Evolutionary conservation across 768 basidiomycete species (phyloP).

Genomic region (Kwoniella europaea): DNA sequence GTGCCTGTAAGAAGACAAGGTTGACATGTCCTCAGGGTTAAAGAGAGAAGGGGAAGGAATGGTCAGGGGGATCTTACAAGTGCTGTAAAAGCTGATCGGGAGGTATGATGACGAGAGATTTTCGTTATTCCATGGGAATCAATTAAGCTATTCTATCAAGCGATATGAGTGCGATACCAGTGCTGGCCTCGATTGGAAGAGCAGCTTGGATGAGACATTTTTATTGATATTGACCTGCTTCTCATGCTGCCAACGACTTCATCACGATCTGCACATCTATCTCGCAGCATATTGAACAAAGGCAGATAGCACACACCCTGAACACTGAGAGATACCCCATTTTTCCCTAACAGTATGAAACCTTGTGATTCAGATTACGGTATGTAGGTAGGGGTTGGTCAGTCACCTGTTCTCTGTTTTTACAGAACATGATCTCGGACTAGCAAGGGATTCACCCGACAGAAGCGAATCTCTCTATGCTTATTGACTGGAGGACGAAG

Average conservation of each 20-base stretch:
- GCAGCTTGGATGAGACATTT: too few species aligned
- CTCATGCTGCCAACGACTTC: too few species aligned
- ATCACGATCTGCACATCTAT: too few species aligned
- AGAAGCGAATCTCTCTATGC: too few species aligned
- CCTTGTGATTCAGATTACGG: not conserved
- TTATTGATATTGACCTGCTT: too few species aligned
- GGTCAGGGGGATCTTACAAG: not conserved
- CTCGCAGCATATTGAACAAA: too few species aligned
- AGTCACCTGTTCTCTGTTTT: not conserved
- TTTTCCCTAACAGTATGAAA: not conserved
- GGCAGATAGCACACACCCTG: too few species aligned
- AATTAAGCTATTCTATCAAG: not conserved
- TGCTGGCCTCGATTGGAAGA: too few species aligned
- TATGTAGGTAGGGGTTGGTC: not conserved
- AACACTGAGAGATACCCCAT: too few species aligned
- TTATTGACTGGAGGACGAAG: too few species aligned
- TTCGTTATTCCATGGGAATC: not conserved
- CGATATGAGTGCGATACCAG: not conserved
- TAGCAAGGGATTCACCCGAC: too few species aligned
- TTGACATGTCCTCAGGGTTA: not conserved
- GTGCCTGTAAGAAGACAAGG: constrained; percentile 1
- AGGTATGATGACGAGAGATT: not conserved
- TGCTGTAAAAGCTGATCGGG: not conserved
- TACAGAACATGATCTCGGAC: too few species aligned
- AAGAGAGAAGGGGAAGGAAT: not conserved